A percentile compares a stretch with the other conserved stretches of the same genome.
These are phyloP conservation scores for Ambrosiella beaveri DNA, from an alignment of 2,329 filamentous ascomycete genomes.

Conservation along the genomic window DNA sequence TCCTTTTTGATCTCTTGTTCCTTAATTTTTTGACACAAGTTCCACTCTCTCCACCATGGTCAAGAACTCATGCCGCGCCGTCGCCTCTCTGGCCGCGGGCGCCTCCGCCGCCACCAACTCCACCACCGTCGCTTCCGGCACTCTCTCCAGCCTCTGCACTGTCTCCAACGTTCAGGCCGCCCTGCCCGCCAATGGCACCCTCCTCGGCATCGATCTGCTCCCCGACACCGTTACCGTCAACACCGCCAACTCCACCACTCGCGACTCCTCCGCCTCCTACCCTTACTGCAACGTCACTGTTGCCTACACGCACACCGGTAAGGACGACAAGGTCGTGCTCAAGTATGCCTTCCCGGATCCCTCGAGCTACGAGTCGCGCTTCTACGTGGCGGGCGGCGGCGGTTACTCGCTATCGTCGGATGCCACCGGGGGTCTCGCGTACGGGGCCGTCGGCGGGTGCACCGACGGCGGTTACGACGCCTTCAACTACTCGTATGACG, in stretches of 20 bases:
- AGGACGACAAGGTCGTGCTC: conserved; percentile 13
- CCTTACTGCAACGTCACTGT: conserved; percentile 15
- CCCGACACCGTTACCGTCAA: conserved; percentile 1
- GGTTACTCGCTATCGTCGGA: conserved; percentile 12
- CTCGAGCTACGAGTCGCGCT: conserved; percentile 13
- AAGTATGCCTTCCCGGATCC: conserved; percentile 14
- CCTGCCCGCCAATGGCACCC: conserved; percentile 1
- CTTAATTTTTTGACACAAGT: not conserved
- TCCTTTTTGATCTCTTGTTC: not conserved
- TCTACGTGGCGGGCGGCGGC: conserved; percentile 14
- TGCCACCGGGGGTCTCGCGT: not conserved
- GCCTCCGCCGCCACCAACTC: not conserved
- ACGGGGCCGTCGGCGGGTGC: conserved; percentile 15
- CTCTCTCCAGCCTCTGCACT: conserved; percentile 2
- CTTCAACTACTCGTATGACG: conserved; percentile 8
- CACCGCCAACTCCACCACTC: not conserved
- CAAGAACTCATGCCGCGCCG: conserved; percentile 4
- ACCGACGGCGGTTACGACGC: conserved; percentile 16
- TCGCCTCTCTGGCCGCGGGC: not conserved
- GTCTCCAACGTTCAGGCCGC: not conserved
- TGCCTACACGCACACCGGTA: conserved; percentile 11
- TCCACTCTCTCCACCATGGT: not conserved
- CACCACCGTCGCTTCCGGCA: conserved; percentile 2
- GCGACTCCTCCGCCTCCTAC: not conserved
- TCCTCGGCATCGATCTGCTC: conserved; percentile 1